Evolutionary conservation across 768 basidiomycete species (phyloP), one percentile per base, ranked within the genome.

Genomic region (Trametes villosa): DNA sequence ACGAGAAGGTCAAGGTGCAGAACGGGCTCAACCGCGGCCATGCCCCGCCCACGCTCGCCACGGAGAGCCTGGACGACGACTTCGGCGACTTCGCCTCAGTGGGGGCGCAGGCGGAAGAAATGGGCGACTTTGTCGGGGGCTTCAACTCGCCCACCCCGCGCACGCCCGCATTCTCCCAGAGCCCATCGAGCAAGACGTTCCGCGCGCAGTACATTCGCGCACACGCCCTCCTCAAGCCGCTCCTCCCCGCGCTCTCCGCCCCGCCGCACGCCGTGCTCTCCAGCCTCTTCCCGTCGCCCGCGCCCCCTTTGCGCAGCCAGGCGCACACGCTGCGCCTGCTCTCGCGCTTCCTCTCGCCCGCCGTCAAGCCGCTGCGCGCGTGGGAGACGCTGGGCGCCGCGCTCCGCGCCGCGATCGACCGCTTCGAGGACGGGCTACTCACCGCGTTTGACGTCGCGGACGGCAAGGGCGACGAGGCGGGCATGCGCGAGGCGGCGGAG

Each of bases 381-480:
- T 92, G 90, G 85, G 78, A 82, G 8, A 74, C 82, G 22, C 78
- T 92, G 34, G 78, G 82, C 29, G 72, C 84, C 3, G 83, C 89
- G 15, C 79, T 98, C 20, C 83, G 90, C 13, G 82, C 89, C 0
- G 88, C 92, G 0, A 86, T 88, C 71, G 96, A 98, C 67, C 81
- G 92, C 5, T 98, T 96, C 74, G 94, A 98, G 66, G 90, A 91
- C 13, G 83, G 79, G 27, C 79, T 96, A 13, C 79, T 99, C n/a
- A 83, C 88, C 1, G 89, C 88, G 0, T 99, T 99, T 68, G 96
- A 98, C 69, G 75, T 77, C n/a, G 91, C 92, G 0, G 96, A 97
- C 72, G 81, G 84, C 8, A 81, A 80, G 29, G 80, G 78, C 5
- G 86, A 96, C 63, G 93, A 96, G 68, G 71, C 62, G 1, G 83